A percentile compares a stretch with the other conserved stretches of the same genome.
Evolutionary conservation across 2,329 filamentous ascomycete species (phyloP).

Genomic region (Salinomyces thailandicus): DNA sequence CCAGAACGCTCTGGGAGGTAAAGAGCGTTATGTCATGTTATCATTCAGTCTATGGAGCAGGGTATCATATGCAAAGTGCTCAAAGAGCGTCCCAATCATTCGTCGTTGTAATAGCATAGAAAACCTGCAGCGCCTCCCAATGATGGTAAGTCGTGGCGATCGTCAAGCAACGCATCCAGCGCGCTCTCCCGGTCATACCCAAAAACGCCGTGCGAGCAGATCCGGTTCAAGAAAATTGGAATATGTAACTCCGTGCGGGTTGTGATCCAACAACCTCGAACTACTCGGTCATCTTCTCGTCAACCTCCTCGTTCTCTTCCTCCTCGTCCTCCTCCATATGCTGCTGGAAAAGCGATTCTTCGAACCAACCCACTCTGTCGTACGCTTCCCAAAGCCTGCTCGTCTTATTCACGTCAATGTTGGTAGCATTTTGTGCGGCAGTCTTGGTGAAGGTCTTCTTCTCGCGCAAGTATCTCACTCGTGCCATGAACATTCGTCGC

Average conservation of each 20-base stretch:
- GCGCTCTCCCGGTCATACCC: background rate
- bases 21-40: too few relatives aligned
- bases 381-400: conserved; percentile 87
- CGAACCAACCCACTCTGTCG: conserved; percentile 43
- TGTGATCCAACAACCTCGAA: too few relatives aligned
- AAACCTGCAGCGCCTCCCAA: background rate
- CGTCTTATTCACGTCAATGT: conserved; percentile 96
- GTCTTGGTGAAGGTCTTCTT: conserved; percentile 89
- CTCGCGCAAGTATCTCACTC: conserved; percentile 54
- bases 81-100: background rate
- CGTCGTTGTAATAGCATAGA: background rate
- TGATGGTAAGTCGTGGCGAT: background rate
- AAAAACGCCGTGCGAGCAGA: too few relatives aligned
- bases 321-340: conserved; percentile 1
- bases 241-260: too few relatives aligned
- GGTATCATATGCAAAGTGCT: conserved; percentile 5
- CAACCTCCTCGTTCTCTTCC: too few relatives aligned
- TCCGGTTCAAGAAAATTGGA: too few relatives aligned
- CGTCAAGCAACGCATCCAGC: background rate
- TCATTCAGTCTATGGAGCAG: conserved; percentile 4
- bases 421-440: conserved; percentile 90
- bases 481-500: conserved; percentile 74
- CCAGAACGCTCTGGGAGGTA: too few relatives aligned
- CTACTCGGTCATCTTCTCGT: too few relatives aligned
- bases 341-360: conserved; percentile 12